These are phyloP conservation scores for Platanthera guangdongensis DNA, from an alignment of 106 monocot genomes.

Conservation along the genomic window DNA sequence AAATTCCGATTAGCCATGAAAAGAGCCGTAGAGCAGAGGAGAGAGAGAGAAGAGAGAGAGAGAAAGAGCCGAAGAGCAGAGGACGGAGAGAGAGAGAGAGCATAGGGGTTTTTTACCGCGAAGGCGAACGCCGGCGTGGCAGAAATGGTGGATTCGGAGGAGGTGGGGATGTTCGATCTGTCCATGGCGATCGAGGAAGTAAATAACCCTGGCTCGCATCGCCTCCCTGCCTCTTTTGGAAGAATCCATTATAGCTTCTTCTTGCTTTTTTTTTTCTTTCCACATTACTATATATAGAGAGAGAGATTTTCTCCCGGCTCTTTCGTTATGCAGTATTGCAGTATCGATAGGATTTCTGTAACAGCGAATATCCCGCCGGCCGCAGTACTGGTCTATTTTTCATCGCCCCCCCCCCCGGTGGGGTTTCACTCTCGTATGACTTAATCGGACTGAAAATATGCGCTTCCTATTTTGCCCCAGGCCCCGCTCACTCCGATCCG, in stretches of 20 bases:
- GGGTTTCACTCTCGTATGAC: no score
- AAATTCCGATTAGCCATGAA: background rate
- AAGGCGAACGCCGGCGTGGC: constrained; percentile 35
- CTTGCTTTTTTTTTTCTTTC: background rate
- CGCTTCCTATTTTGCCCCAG: no score
- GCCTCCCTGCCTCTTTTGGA: constrained; percentile 16
- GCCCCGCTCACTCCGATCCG: no score
- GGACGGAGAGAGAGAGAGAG: background rate
- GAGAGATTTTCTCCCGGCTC: no score
- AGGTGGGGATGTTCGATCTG: constrained; percentile 56
- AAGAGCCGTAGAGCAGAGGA: background rate
- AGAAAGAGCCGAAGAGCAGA: background rate
- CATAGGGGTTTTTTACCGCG: constrained; percentile 17
- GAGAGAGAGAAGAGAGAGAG: background rate
- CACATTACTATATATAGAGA: no score
- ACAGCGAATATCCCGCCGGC: no score
- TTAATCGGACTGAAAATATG: no score
- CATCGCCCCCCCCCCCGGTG: no score
- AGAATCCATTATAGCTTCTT: background rate
- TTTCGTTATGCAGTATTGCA: no score
- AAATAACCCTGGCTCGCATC: constrained; percentile 39
- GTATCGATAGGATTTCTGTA: no score
- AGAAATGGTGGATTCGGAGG: constrained; percentile 35
- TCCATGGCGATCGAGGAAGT: constrained; percentile 44
- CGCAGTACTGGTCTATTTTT: no score